Percentiles rank a stretch among this genome's conserved stretches.
Evolutionary conservation across 192 early-diverging fungal genomes (phyloP).

Genomic region (Coemansia sp.): DNA sequence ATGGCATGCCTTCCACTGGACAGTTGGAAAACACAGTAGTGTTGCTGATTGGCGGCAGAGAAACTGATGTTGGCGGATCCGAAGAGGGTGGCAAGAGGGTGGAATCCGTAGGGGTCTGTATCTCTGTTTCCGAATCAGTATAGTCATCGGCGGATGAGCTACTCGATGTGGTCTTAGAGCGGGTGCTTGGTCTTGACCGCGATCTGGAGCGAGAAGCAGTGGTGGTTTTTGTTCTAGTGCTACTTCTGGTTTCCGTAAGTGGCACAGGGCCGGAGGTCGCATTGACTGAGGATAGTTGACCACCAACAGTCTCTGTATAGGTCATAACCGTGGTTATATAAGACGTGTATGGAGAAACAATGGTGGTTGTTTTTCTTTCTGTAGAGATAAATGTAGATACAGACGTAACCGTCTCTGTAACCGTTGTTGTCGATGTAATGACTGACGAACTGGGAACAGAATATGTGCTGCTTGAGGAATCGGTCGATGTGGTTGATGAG

Average conservation of each 20-base stretch:
- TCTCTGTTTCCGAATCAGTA: neutral
- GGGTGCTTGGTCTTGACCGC: neutral
- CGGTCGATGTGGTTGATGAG: neutral
- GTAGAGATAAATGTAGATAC: constrained; percentile 39
- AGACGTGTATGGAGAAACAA: constrained; percentile 17
- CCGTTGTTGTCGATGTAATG: constrained; percentile 17
- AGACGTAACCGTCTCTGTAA: constrained; percentile 31
- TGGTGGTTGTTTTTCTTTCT: constrained; percentile 10
- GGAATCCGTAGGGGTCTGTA: neutral
- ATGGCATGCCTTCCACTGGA: constrained; percentile 23
- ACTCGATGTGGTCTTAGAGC: neutral
- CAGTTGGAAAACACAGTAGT: constrained; percentile 2
- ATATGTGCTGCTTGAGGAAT: neutral
- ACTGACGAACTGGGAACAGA: neutral
- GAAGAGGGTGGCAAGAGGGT: neutral
- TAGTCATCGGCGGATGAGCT: neutral
- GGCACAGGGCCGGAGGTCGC: neutral
- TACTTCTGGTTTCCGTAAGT: neutral
- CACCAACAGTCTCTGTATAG: constrained; percentile 2
- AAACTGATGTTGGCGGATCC: neutral
- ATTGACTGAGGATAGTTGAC: neutral
- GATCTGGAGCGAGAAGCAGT: neutral
- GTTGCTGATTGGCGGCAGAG: neutral
- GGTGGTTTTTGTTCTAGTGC: constrained; percentile 2
- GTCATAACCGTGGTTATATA: constrained; percentile 27